Base-by-base conservation (phyloP, 768 basidiomycete species). In the Hericium coralloides region DNA sequence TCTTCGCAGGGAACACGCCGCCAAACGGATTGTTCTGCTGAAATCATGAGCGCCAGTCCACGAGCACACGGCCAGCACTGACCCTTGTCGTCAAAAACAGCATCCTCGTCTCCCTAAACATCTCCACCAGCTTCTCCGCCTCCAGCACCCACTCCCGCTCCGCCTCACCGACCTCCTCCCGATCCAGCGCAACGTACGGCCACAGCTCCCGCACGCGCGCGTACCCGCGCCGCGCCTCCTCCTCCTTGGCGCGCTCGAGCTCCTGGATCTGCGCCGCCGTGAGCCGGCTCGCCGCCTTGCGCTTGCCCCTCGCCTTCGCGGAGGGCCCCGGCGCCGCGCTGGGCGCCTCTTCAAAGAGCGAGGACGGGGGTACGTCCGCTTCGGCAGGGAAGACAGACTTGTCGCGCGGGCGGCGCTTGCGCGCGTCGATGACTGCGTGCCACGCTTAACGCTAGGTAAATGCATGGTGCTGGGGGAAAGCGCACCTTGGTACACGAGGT, bases 91-190 rank as follows among this genome's bases (percentile, higher is more conserved):
- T 83, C 63, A 87, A 76, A 66, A 95, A 99, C 60, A 98, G 67
- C 59, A 84, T 81, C 59, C 85, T 79, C 0, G 94, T 94, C 72
- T 93, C 87, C 53, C 95, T 75, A 72, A 94, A 98, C 68, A 82
- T 85, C 59, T 97, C 94, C 3, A 97, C 79, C 49, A 99, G 74
- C 63, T 82, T 87, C 66, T 92, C 90, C 0, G 92, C 92, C 63
- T 92, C 85, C 26, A 85, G 66, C 61, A 95, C 72, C 89, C 94
- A 98, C 63, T 86, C 81, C 52, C 80, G 76, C 56, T 81, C 74
- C 4, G 82, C 80, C 20, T 79, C 74, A 2, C 75, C 77, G 3
- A 65, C 67, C 2, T 63, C 65, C 12, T 73, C 68, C 9, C 68
- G 74, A 6, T 67, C 69, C 12, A 66, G 67, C 38, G 79, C 67